Conservation (phyloP, 306 rosid genomes). For the Astragalus glycyphyllos region DNA sequence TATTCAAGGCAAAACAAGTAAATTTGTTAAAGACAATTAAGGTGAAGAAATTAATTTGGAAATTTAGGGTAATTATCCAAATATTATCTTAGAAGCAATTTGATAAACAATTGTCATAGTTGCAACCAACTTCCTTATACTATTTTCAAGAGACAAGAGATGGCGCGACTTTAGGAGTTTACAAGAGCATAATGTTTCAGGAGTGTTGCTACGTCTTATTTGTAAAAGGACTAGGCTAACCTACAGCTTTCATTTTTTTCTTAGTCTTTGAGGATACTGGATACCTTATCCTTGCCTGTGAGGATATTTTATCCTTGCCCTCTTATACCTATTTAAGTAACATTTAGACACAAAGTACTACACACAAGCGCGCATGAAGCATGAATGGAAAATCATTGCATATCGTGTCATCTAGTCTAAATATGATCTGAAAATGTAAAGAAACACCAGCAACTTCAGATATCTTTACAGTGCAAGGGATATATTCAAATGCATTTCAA, state of each 20-base stretch:
- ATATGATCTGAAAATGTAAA: conserved; percentile 14
- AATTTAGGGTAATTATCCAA: conserved; percentile 15
- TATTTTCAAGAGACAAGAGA: neutral
- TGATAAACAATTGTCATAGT: conserved; percentile 20
- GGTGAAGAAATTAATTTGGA: conserved; percentile 2
- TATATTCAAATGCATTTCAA: conserved; percentile 11
- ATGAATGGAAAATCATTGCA: no score
- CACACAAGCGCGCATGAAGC: no score
- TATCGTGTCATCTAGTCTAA: no score
- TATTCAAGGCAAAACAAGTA: neutral
- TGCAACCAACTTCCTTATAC: conserved; percentile 20
- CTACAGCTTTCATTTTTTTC: conserved; percentile 29
- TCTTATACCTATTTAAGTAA: neutral
- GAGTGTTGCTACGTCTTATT: neutral
- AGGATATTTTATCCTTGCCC: conserved; percentile 5
- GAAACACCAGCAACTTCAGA: conserved; percentile 4
- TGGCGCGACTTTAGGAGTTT: neutral
- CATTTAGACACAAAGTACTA: neutral
- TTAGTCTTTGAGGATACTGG: no score
- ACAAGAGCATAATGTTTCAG: conserved; percentile 18
- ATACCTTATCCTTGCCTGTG: no score
- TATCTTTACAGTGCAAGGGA: neutral
- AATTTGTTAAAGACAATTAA: neutral
- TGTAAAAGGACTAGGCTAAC: neutral
- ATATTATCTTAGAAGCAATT: neutral